Percentiles rank a stretch among this genome's conserved stretches.
Conservation (phyloP, 805 yeast species). For the Kluyveromyces dobzhanskii region DNA sequence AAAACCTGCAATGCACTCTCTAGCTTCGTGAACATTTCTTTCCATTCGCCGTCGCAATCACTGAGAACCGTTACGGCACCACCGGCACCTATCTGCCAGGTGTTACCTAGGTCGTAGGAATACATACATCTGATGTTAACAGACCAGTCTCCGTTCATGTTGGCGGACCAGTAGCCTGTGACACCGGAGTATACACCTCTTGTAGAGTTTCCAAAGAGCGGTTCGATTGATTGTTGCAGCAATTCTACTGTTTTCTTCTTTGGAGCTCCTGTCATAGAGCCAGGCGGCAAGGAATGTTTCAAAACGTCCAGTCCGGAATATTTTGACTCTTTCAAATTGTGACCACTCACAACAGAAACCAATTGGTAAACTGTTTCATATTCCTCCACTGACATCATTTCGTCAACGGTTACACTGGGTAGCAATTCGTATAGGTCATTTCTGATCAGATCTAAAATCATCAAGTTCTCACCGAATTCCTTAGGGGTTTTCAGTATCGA, state of each 20-base stretch:
- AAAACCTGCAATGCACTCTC: constrained; percentile 75
- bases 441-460: constrained; percentile 93
- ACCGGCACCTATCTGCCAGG: constrained; percentile 94
- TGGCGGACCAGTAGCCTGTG: constrained; percentile 88
- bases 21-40: constrained; percentile 78
- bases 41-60: constrained; percentile 78
- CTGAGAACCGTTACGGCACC: constrained; percentile 94
- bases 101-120: constrained; percentile 40
- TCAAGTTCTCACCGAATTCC: constrained; percentile 90
- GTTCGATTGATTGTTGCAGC: constrained; percentile 38
- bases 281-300: constrained; percentile 82
- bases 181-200: constrained; percentile 94
- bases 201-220: constrained; percentile 11
- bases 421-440: constrained; percentile 76
- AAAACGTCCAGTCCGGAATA: constrained; percentile 74
- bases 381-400: constrained; percentile 87
- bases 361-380: constrained; percentile 85
- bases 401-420: constrained; percentile 57
- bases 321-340: constrained; percentile 13
- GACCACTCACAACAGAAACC: constrained; percentile 81
- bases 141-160: constrained; percentile 90
- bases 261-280: constrained; percentile 99
- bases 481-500: constrained; percentile 69
- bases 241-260: constrained; percentile 86
- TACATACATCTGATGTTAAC: constrained; percentile 84